Conservation (phyloP, 768 basidiomycete species). For the Cystofilobasidium capitatum region DNA sequence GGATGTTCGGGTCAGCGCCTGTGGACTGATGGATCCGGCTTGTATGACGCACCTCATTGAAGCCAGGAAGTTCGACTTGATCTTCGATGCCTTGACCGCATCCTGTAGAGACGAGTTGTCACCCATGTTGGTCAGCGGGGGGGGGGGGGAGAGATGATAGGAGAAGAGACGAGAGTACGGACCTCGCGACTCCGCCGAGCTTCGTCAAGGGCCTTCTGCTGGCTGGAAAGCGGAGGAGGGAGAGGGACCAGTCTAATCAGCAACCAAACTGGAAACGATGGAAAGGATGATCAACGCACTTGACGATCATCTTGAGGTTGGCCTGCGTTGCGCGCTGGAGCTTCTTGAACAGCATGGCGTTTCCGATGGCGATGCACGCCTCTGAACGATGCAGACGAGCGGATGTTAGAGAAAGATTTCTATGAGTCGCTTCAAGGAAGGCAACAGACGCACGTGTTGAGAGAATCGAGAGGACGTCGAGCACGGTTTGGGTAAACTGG, state of each 20-base stretch:
- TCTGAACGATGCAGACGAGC: slow-evolving; percentile 43
- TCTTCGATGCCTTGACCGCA: slow-evolving; percentile 64
- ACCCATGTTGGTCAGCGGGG: no score
- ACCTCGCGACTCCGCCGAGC: no score
- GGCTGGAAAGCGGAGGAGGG: no score
- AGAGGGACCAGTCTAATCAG: no score
- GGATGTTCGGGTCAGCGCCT: background rate
- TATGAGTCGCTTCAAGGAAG: background rate
- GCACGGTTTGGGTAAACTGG: slow-evolving; percentile 53
- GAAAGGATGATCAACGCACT: no score
- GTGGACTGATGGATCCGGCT: no score
- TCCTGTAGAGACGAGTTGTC: slow-evolving; percentile 61
- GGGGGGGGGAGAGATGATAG: no score
- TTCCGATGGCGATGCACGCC: slow-evolving; percentile 54
- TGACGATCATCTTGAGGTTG: slow-evolving; percentile 72
- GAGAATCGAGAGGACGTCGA: slow-evolving; percentile 43
- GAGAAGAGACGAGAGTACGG: no score
- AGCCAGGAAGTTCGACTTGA: slow-evolving; percentile 31
- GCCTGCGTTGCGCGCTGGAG: slow-evolving; percentile 64
- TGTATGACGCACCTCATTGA: slow-evolving; percentile 5
- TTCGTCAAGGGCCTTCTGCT: slow-evolving; percentile 58
- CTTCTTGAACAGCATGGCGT: slow-evolving; percentile 57
- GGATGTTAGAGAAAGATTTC: slow-evolving; percentile 60
- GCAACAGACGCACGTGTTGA: background rate
- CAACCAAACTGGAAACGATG: no score